phyloP scores from a whole-genome alignment of 2,329 filamentous ascomycete genomes.

The Penicillium fuscoglaucum region DNA sequence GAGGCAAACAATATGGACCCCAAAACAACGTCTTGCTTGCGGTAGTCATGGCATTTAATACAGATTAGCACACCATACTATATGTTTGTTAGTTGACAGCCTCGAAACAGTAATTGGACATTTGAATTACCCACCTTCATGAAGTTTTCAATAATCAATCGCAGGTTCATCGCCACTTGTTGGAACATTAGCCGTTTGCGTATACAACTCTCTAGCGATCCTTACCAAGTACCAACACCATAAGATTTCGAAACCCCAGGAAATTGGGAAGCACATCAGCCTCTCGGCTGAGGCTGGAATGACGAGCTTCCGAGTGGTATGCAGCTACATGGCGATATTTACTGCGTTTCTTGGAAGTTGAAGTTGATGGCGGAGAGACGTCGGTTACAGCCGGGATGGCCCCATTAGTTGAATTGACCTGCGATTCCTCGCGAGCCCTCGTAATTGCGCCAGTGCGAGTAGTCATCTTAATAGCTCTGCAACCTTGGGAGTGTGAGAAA shows the following conservation, averaged over 20 bases:
- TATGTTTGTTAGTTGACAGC: neutral
- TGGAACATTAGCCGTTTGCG: constrained; percentile 1
- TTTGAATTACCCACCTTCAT: constrained; percentile 66
- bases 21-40: constrained; percentile 71
- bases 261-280: constrained; percentile 75
- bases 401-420: constrained; percentile 10
- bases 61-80: constrained; percentile 95
- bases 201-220: neutral
- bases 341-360: constrained; percentile 38
- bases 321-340: constrained; percentile 94
- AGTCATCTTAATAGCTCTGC: constrained; percentile 14
- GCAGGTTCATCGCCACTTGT: constrained; percentile 88
- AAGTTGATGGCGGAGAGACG: neutral
- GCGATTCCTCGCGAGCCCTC: constrained; percentile 14
- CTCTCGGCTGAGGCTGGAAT: constrained; percentile 86
- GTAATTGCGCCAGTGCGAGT: constrained; percentile 19
- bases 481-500: constrained; percentile 2
- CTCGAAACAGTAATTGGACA: neutral
- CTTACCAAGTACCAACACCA: constrained; percentile 86
- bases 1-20: constrained; percentile 78
- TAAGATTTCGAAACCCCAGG: constrained; percentile 89
- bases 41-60: constrained; percentile 84
- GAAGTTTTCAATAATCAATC: constrained; percentile 94
- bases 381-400: constrained; percentile 6
- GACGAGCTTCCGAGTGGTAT: constrained; percentile 69